Evolutionary conservation across 2,329 filamentous ascomycete genomes (phyloP), one percentile per base, ranked within the genome.

Genomic region (Talaromyces sp.): DNA sequence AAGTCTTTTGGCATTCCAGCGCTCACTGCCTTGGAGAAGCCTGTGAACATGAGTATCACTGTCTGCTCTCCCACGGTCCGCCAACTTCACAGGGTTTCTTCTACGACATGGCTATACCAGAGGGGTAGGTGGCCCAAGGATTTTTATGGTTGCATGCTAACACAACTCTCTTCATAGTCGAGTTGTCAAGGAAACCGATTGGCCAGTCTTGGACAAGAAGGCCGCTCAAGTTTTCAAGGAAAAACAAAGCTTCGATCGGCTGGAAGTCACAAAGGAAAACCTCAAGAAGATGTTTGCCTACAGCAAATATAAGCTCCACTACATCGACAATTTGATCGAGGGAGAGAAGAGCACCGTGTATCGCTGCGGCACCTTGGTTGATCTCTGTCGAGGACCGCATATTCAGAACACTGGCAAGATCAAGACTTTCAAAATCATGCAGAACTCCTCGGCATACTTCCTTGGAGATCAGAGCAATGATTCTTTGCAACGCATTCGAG

Each of bases 281-380:
- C 84, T 98, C 57, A 85, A 95, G 58, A 92, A 96, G 75, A 96
- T 98, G 91, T 98, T 98, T 82, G 86, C 88, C 69, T 96, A 96
- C 83, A 97, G 96, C 84, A 95, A 95, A 76, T 98, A 96, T 83
- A 98, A 99, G 85, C 88, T 96, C 75, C 91, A 97, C 76, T 96
- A 98, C 77, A 98, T 99, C 80, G 89, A 92, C 69, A 90, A 92
- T 81, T 92, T 96, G 77, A 91, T 98, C 64, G 92, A 96, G 68
- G 92, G 92, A 68, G 93, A 92, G 60, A 91, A 85, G 73, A 96
- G 92, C 73, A 98, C 95, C 10, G 93, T 98, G 47, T 99, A 98
- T 78, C 88, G 92, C 65, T 96, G 92, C 71, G 95, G 95, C 62
- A 92, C 92, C 15, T 82, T 98, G 61, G 96, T 98, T 71, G 95